A percentile compares a stretch with the other conserved stretches of the same genome.
Conservation (phyloP, 805 yeast species). For the Komagataella pseudopastoris region DNA sequence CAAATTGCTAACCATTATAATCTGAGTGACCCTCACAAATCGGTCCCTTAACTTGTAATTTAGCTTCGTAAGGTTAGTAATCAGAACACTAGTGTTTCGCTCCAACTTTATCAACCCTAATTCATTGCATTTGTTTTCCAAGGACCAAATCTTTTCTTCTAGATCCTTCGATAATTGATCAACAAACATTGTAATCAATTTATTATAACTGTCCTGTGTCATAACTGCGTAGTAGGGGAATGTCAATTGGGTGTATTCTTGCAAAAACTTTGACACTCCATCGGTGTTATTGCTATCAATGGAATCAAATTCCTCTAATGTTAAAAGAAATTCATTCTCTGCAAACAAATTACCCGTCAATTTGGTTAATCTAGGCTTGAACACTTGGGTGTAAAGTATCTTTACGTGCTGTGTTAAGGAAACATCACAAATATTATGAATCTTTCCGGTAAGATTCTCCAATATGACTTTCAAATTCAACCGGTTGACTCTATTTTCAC, state of each 20-base stretch:
- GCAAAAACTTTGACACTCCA: slow-evolving; percentile 33
- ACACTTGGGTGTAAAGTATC: slow-evolving; percentile 21
- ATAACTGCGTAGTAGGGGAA: slow-evolving; percentile 39
- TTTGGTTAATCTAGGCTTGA: slow-evolving; percentile 20
- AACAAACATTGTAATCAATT: slow-evolving; percentile 36
- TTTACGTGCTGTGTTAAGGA: slow-evolving; percentile 26
- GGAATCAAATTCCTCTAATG: slow-evolving; percentile 3
- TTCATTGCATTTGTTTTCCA: slow-evolving; percentile 61
- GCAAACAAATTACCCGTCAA: slow-evolving; percentile 22
- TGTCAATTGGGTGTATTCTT: slow-evolving; percentile 51
- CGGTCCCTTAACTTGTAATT: slow-evolving; percentile 65
- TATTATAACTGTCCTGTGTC: slow-evolving; percentile 28
- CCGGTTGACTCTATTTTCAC: slow-evolving; percentile 6
- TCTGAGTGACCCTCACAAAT: slow-evolving; percentile 72
- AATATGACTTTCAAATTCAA: not conserved
- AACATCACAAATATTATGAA: not conserved
- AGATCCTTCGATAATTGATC: slow-evolving; percentile 38
- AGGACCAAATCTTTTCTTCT: slow-evolving; percentile 55
- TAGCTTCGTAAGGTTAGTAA: slow-evolving; percentile 59
- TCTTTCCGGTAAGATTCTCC: not conserved
- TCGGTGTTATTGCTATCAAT: slow-evolving; percentile 7
- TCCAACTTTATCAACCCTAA: slow-evolving; percentile 77
- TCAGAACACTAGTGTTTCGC: slow-evolving; percentile 62
- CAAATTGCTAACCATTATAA: slow-evolving; percentile 68
- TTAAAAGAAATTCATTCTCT: slow-evolving; percentile 23